phyloP scores from a whole-genome alignment of 2,329 filamentous ascomycete genomes.

The Neofusicoccum sp. region DNA sequence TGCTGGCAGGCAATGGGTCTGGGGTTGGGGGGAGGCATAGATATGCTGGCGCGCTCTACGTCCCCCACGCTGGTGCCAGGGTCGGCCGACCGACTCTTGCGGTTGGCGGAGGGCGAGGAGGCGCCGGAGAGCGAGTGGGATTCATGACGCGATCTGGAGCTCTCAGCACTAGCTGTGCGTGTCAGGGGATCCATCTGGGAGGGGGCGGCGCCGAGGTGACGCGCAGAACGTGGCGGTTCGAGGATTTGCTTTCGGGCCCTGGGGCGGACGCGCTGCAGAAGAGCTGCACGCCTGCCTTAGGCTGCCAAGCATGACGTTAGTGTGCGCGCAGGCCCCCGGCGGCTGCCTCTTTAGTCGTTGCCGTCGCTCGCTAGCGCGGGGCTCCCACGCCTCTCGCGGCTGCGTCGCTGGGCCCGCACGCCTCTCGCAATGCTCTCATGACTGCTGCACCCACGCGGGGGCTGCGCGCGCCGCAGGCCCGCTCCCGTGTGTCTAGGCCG shows the following conservation, averaged over 20 bases:
- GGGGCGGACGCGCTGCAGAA: conserved; percentile 4
- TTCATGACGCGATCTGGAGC: conserved; percentile 34
- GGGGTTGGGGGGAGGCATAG: conserved; percentile 58
- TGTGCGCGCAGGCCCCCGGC: neutral
- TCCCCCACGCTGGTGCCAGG: conserved; percentile 58
- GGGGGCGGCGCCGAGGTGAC: conserved; percentile 20
- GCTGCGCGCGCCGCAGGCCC: too few relatives aligned
- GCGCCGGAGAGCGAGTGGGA: conserved; percentile 50
- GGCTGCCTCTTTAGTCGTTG: neutral
- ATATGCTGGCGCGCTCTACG: conserved; percentile 61
- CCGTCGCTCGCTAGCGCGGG: neutral
- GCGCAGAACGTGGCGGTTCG: conserved; percentile 11
- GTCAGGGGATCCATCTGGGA: conserved; percentile 25
- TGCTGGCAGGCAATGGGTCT: conserved; percentile 45
- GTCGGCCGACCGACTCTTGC: conserved; percentile 60
- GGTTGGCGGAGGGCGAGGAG: conserved; percentile 38
- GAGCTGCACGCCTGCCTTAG: conserved; percentile 12
- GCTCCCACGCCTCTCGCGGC: neutral
- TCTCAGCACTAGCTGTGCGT: conserved; percentile 39
- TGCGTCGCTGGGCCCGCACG: too few relatives aligned
- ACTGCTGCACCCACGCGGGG: too few relatives aligned
- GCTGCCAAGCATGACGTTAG: conserved; percentile 10
- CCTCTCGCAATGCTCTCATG: neutral
- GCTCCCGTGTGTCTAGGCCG: too few relatives aligned
- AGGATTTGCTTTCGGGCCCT: conserved; percentile 7